Evolutionary conservation across 495 filamentous ascomycete genomes (phyloP), one percentile per base, ranked within the genome.

Genomic region (Daldinia childiae): DNA sequence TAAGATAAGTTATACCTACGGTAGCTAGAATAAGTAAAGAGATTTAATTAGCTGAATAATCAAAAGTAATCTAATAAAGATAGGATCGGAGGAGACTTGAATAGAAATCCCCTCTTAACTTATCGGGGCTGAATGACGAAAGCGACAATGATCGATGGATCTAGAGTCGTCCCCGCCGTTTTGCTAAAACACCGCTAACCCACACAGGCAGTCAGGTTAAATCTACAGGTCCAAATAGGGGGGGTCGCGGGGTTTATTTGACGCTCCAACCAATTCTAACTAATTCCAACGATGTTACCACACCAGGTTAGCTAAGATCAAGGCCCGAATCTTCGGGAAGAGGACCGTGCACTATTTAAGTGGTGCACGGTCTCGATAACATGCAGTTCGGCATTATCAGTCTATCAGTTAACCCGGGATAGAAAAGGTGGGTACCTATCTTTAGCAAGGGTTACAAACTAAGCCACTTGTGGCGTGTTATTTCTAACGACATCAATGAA

Each of bases 121-220:
- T 54, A 54, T 29, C 26, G 50, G 50, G 48, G 50, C 24, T 63
- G 30, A 64, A 68, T 68, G 64, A 72, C 63, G 69, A 72, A 72
- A 55, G 54, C 21, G 15, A 45, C 56, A 65, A 65, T 58, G 39
- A 62, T 63, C 54, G 52, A 62, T 58, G 36, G 54, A 55, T 58
- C 30, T 60, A 45, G 29, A 59, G 36, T 5, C 6, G 39, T 60
- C 59, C 48, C 43, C 19, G 19, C 43, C 9, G 43, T 48, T 48
- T 48, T 24, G 43, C 1, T 48, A 48, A 48, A 48, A 48, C 21
- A 21, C 17, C 43, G 19, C 43, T 24, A 48, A 48, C 43, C 17
- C 17, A 24, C 8, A 6, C 2, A 48, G 43, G 43, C 43, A 48
- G 43, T 48, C 2, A 48, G 8, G 43, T 48, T n/a, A n/a, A n/a